Evolutionary conservation across 441 rosid species (phyloP), one percentile per base, ranked within the genome.

Genomic region (Populus tomentosa): DNA sequence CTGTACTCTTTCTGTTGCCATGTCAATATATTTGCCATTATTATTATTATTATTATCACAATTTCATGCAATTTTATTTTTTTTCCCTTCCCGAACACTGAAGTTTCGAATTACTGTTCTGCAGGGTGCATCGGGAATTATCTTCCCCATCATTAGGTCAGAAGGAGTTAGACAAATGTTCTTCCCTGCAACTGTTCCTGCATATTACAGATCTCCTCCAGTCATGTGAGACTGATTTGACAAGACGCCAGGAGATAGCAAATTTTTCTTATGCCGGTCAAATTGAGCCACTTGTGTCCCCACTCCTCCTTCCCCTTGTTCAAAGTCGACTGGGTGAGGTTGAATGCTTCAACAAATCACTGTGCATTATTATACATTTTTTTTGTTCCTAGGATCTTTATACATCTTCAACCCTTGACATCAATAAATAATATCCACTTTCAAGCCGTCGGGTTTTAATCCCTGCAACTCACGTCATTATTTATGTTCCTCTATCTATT

Each of bases 101-200:
- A 70, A 7, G 7, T 11, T 11, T 66, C 13, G 35, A 61, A 21
- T 8, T 21, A 2, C 2, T 46, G 18, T 13, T 10, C 23, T 71
- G 62, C 89, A 91, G 98, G 87, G 90, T 42, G 98, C 97, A 66
- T 88, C 97, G 2, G 97, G 95, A 79, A 94, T 94, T 14, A 92
- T 94, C 78, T 89, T 92, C 85, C 97, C 98, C 1, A 92, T 94
- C 56, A 91, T 94, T 53, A 89, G 78, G 67, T 97, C 98, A 0
- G 98, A 94, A 88, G 98, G 98, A 64, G 88, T 93, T 0, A 89
- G 97, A 75, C 98, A 94, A 78, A 90, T 94, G 98, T 91, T 94
- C 81, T 91, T 94, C 84, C 98, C 97, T n/a, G 97, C 83, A 61
- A 92, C 95, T 1, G 90, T 92, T 56, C 97, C 94, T 18, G 97